Percentiles rank a stretch among this genome's conserved stretches.
Evolutionary conservation across 768 basidiomycete genomes (phyloP).

Genomic region (Macrocybe gigantea): DNA sequence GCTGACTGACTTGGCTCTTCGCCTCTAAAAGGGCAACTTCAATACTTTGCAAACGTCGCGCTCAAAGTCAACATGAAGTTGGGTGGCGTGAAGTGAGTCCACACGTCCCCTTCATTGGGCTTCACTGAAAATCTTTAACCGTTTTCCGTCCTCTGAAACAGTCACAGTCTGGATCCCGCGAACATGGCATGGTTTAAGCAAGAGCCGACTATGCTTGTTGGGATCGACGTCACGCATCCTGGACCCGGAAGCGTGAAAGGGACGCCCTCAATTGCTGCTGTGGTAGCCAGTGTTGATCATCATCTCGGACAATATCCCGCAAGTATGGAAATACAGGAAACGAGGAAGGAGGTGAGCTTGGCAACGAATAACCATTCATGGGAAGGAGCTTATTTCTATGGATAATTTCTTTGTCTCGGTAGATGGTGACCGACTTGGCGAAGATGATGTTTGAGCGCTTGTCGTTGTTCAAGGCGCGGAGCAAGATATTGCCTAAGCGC

Average conservation of each 20-base stretch:
- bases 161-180: slow-evolving; percentile 40
- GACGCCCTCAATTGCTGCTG: slow-evolving; percentile 78
- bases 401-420: not conserved
- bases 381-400: not conserved
- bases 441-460: slow-evolving; percentile 68
- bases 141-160: slow-evolving; percentile 11
- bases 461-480: slow-evolving; percentile 40
- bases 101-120: not conserved
- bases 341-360: slow-evolving; percentile 62
- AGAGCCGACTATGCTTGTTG: slow-evolving; percentile 72
- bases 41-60: slow-evolving; percentile 78
- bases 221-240: slow-evolving; percentile 81
- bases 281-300: slow-evolving; percentile 70
- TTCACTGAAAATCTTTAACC: too few species aligned
- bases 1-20: slow-evolving; percentile 1
- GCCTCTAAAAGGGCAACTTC: slow-evolving; percentile 41
- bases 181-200: slow-evolving; percentile 57
- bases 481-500: slow-evolving; percentile 51
- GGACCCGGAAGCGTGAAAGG: slow-evolving; percentile 69
- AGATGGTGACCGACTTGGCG: slow-evolving; percentile 73
- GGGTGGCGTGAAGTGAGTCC: slow-evolving; percentile 66
- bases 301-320: slow-evolving; percentile 69
- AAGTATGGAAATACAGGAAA: slow-evolving; percentile 66
- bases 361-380: not conserved
- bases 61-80: slow-evolving; percentile 83